Conservation (phyloP, 371 early-diverging fungal genomes). For the Choanephora cucurbitarum region DNA sequence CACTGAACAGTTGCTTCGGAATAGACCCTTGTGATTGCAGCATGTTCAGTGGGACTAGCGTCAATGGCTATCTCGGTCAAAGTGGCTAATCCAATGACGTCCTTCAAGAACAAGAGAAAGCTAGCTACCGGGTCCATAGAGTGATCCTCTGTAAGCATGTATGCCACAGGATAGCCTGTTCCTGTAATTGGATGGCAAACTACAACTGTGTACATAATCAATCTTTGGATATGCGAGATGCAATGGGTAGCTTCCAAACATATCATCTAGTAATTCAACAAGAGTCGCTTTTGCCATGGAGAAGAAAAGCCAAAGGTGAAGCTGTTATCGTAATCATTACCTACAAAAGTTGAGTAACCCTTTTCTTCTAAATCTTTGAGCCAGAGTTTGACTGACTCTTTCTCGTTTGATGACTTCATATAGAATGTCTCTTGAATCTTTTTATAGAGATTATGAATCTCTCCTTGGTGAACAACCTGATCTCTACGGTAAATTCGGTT, state of each 20-base stretch:
- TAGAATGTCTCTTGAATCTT: no score
- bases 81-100: not conserved
- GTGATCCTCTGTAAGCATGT: not conserved
- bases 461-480: no score
- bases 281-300: conserved; percentile 5
- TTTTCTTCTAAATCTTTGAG: no score
- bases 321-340: no score
- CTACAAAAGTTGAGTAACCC: no score
- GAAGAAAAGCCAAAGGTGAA: conserved; percentile 3
- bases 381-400: no score
- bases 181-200: conserved; percentile 1
- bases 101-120: not conserved
- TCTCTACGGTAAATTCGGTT: no score
- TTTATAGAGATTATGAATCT: no score
- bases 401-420: no score
- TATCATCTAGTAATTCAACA: not conserved
- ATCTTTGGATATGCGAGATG: not conserved
- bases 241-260: conserved; percentile 9
- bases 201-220: conserved; percentile 1
- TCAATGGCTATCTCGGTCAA: conserved; percentile 7
- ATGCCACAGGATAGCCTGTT: conserved; percentile 7
- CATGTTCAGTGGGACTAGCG: not conserved
- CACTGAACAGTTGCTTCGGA: conserved; percentile 2
- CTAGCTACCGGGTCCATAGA: not conserved
- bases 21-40: conserved; percentile 1